Base-by-base conservation (phyloP, 2,329 filamentous ascomycete genomes). In the Westerdykella sp. region DNA sequence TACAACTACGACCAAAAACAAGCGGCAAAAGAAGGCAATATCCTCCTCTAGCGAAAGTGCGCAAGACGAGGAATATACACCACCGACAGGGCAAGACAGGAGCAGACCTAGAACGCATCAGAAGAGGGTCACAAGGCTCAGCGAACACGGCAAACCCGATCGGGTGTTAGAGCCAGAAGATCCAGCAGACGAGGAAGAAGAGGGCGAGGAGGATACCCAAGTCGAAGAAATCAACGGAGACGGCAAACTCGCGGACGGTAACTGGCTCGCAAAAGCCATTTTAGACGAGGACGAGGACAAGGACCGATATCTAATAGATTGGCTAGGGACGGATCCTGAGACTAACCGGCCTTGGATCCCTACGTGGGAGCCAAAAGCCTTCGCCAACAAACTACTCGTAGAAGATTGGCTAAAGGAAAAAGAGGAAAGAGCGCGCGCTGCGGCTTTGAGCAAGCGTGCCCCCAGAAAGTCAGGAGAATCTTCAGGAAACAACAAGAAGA, bases 251-350 rank as follows among this genome's bases (percentile, higher is more conserved):
- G 21, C 18, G 28, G 15, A 35, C 3, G 34, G n/a, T 11, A 3
- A 7, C 14, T 68, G 55, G 31, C 43, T 42, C 10, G 48, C 62
- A 30, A 47, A 51, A 15, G 49, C 42, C 6, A 68, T 70, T 31
- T 46, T 70, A 15, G 10, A 40, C 0, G 28, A 67, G 37, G 54
- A 18, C 56, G 56, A 10, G 47, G 50, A n/a, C n/a, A n/a, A n/a
- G n/a, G n/a, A n/a, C 9, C 48, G 52, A n/a, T 83, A 80, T 50
- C 56, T 69, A 3, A 72, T 83, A 41, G 73, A 80, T 54, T 83
- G 80, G 80, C 72, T 69, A 38, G 71, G 75, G 45, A 41, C 40
- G 40, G 64, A 80, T 53, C 62, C 69, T n/a, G 46, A 51, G 2
- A 77, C 75, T 32, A 76, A 74, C 14, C 57, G 72, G 47, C 46